Percentiles rank a stretch among this genome's conserved stretches.
These are phyloP conservation scores for Schwanniomyces yamadae DNA, from an alignment of 805 yeast species.

Conservation along the genomic window DNA sequence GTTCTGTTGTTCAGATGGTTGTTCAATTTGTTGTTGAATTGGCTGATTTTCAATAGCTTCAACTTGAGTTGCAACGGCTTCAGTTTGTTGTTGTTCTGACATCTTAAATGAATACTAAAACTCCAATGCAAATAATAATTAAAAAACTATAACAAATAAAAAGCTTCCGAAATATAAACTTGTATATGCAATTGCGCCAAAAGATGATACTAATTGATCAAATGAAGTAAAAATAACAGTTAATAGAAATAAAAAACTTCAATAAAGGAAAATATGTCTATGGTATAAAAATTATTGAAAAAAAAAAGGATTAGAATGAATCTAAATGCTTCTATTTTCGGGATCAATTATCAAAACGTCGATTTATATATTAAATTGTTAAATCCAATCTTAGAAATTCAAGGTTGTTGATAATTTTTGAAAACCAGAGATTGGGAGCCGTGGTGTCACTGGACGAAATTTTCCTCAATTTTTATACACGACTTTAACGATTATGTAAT, in stretches of 20 bases:
- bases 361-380: conserved; percentile 3
- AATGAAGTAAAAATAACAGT: conserved; percentile 3
- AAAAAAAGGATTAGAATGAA: conserved; percentile 5
- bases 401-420: background rate
- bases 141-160: background rate
- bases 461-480: conserved; percentile 3
- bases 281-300: conserved; percentile 6
- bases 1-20: background rate
- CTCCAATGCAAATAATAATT: conserved; percentile 1
- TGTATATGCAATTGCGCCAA: too few relatives aligned
- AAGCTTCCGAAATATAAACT: background rate
- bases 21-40: background rate
- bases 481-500: conserved; percentile 4
- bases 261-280: conserved; percentile 6
- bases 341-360: background rate
- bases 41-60: background rate
- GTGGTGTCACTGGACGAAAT: conserved; percentile 5
- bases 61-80: conserved; percentile 1
- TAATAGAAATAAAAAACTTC: conserved; percentile 5
- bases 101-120: conserved; percentile 1
- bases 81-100: conserved; percentile 6
- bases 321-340: background rate
- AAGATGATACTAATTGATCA: conserved; percentile 1
- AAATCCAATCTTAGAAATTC: background rate
- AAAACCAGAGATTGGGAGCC: conserved; percentile 1